These are phyloP conservation scores for Polychytrium aggregatum DNA, from an alignment of 192 early-diverging fungal genomes.

Conservation along the genomic window DNA sequence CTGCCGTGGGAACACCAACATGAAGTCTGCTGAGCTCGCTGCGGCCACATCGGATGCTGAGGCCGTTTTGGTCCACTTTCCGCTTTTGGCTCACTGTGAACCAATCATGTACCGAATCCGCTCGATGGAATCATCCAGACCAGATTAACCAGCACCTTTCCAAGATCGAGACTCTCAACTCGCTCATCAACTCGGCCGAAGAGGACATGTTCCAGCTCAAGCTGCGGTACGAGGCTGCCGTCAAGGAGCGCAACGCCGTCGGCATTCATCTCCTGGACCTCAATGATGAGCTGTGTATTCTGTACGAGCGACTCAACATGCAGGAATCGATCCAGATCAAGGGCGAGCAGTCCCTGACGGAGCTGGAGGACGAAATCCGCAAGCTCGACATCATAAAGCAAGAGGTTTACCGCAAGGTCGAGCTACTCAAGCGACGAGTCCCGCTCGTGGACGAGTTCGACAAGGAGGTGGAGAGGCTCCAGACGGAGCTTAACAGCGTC, in stretches of 20 bases:
- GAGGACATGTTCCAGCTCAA: conserved; percentile 37
- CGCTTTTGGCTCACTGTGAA: too few species aligned
- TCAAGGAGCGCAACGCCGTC: conserved; percentile 37
- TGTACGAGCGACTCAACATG: conserved; percentile 44
- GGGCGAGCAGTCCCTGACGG: conserved; percentile 24
- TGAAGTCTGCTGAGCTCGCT: neutral
- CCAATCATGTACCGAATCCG: too few species aligned
- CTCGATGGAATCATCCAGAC: conserved; percentile 29
- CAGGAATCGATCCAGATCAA: conserved; percentile 24
- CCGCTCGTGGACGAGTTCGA: conserved; percentile 14
- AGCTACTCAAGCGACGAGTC: conserved; percentile 22
- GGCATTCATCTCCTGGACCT: conserved; percentile 46
- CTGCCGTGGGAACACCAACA: too few species aligned
- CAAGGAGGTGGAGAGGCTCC: conserved; percentile 10
- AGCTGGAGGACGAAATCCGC: conserved; percentile 27
- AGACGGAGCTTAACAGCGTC: conserved; percentile 10
- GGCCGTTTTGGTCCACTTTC: too few species aligned
- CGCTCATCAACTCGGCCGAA: conserved; percentile 39
- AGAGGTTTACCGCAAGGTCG: conserved; percentile 28
- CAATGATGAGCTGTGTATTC: conserved; percentile 50
- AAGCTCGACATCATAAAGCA: conserved; percentile 26
- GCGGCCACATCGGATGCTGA: too few species aligned
- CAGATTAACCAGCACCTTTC: conserved; percentile 47
- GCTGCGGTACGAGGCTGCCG: conserved; percentile 31
- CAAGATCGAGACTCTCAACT: conserved; percentile 44